These are phyloP conservation scores for Kodamaea sp. DNA, from an alignment of 1,139 yeast species.

Conservation along the genomic window DNA sequence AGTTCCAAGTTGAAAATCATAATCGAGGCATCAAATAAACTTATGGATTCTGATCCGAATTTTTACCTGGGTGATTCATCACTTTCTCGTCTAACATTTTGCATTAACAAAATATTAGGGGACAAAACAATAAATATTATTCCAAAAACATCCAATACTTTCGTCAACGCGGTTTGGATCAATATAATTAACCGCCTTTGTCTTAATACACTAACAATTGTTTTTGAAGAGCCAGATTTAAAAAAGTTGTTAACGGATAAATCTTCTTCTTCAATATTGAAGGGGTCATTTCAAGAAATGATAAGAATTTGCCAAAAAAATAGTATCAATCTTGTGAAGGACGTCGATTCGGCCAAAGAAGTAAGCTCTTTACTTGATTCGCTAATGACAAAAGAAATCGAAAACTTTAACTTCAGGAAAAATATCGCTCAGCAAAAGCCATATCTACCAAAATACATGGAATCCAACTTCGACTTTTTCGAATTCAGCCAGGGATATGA, in stretches of 20 bases:
- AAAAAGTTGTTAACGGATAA: constrained; percentile 11
- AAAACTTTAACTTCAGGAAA: background rate
- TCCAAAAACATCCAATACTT: background rate
- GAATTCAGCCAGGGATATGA: constrained; percentile 20
- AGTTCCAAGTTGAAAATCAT: background rate
- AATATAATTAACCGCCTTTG: constrained; percentile 14
- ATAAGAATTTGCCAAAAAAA: constrained; percentile 9
- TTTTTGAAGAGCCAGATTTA: constrained; percentile 21
- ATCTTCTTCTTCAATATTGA: constrained; percentile 15
- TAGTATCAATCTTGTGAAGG: constrained; percentile 1
- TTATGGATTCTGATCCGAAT: too few relatives aligned
- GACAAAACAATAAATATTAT: background rate
- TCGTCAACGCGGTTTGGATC: constrained; percentile 12
- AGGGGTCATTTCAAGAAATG: constrained; percentile 21
- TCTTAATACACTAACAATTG: constrained; percentile 18
- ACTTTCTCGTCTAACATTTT: too few relatives aligned
- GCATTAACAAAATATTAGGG: constrained; percentile 2
- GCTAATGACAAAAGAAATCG: constrained; percentile 1
- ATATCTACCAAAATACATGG: constrained; percentile 13
- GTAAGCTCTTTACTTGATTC: too few relatives aligned
- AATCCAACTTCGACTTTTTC: constrained; percentile 15
- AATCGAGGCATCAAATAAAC: constrained; percentile 1
- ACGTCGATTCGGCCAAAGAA: too few relatives aligned
- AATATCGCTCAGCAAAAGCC: constrained; percentile 1
- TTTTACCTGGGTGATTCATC: too few relatives aligned